Evolutionary conservation across 805 yeast genomes (phyloP).

Genomic region (Saccharomycopsis fodiens): DNA sequence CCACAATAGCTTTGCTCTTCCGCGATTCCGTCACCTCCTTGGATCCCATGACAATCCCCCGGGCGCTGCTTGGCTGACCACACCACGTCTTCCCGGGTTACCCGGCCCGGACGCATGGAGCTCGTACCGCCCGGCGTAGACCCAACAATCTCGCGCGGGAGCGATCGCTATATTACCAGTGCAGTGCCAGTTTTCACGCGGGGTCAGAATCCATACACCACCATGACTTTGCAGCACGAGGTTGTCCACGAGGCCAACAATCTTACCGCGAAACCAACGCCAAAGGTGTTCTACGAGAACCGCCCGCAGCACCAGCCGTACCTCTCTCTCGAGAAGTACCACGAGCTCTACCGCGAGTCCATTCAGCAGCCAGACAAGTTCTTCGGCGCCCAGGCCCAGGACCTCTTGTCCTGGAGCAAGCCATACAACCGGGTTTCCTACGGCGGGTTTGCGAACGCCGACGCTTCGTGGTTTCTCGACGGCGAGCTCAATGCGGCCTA

Average conservation of each 20-base stretch:
- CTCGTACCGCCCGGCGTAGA: background rate
- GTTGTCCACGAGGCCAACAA: slow-evolving; percentile 59
- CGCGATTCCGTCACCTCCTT: no score
- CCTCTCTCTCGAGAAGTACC: slow-evolving; percentile 61
- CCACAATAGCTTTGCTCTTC: no score
- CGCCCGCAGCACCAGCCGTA: slow-evolving; percentile 56
- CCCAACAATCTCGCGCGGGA: slow-evolving; percentile 1
- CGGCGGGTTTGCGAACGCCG: slow-evolving; percentile 69
- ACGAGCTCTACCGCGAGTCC: slow-evolving; percentile 61
- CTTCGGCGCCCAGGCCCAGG: slow-evolving; percentile 70
- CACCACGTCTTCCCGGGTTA: no score
- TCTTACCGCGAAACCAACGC: slow-evolving; percentile 42
- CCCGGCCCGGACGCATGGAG: background rate
- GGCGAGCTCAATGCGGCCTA: slow-evolving; percentile 91
- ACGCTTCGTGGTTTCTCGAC: slow-evolving; percentile 87
- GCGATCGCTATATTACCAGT: background rate
- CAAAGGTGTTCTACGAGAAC: slow-evolving; percentile 45
- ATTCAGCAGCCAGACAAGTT: slow-evolving; percentile 73
- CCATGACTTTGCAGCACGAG: slow-evolving; percentile 17
- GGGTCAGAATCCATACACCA: background rate
- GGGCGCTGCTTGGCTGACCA: no score
- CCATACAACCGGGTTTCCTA: slow-evolving; percentile 47
- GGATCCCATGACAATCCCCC: no score
- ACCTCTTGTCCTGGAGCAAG: slow-evolving; percentile 71
- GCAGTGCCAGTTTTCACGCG: background rate